A percentile compares a stretch with the other conserved stretches of the same genome.
Evolutionary conservation across 805 yeast genomes (phyloP).

Genomic region (Wickerhamomyces kurtzmanii): DNA sequence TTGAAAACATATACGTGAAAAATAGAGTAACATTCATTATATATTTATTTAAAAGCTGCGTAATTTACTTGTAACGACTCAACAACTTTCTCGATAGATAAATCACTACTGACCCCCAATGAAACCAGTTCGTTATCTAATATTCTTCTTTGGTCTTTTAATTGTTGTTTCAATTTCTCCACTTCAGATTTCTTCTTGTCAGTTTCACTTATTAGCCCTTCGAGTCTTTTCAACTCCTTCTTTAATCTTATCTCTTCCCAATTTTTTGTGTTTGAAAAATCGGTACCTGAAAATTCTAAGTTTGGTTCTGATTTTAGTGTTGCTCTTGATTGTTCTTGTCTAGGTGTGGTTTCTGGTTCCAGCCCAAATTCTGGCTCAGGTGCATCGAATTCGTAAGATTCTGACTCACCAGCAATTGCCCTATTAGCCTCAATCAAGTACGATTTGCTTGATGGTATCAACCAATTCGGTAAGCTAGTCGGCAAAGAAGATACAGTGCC

Average conservation of each 20-base stretch:
- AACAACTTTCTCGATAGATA: too few species aligned
- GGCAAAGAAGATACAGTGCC: conserved; percentile 59
- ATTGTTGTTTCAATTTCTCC: conserved; percentile 6
- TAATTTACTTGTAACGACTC: too few species aligned
- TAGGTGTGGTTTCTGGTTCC: conserved; percentile 23
- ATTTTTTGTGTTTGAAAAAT: conserved; percentile 59
- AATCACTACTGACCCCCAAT: too few species aligned
- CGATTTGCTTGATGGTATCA: conserved; percentile 82
- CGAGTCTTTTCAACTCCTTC: conserved; percentile 70
- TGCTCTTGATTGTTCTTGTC: conserved; percentile 11
- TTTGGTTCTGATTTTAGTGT: conserved; percentile 18
- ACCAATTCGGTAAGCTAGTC: conserved; percentile 74
- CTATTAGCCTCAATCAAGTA: conserved; percentile 79
- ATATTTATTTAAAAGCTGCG: too few species aligned
- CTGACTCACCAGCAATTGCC: conserved; percentile 56
- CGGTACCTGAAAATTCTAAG: conserved; percentile 58
- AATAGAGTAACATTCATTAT: too few species aligned
- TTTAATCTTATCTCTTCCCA: conserved; percentile 87
- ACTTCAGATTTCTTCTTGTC: conserved; percentile 22
- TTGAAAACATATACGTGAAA: too few species aligned
- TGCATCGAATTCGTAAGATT: conserved; percentile 26
- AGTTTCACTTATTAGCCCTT: conserved; percentile 45
- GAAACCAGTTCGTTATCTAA: too few species aligned
- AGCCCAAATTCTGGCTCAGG: conserved; percentile 56
- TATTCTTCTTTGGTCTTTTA: conserved; percentile 9